Conservation (phyloP, 78 protist species). For the Dictyostelium purpureum region DNA sequence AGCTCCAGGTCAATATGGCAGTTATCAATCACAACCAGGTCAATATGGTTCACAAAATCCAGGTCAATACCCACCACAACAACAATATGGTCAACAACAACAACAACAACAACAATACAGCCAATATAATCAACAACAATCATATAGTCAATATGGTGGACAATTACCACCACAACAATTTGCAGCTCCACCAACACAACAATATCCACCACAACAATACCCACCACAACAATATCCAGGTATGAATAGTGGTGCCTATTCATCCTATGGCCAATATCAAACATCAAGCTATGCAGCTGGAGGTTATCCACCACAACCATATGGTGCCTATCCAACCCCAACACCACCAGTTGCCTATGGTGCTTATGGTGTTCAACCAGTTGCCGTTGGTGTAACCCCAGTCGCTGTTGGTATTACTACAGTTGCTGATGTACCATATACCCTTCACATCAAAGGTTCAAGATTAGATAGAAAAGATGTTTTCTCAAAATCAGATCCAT, state of each 20-base stretch:
- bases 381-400: neutral
- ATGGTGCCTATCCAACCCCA: neutral
- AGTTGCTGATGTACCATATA: conserved; percentile 24
- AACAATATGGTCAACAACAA: neutral
- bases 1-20: neutral
- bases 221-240: conserved; percentile 9
- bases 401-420: neutral
- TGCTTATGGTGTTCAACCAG: neutral
- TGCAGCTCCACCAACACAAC: conserved; percentile 10
- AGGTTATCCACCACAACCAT: neutral
- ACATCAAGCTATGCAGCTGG: neutral
- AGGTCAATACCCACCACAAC: conserved; percentile 47
- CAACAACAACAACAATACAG: conserved; percentile 4
- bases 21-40: conserved; percentile 15
- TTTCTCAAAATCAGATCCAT: conserved; percentile 71
- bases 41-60: neutral
- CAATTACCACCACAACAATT: conserved; percentile 24
- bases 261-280: conserved; percentile 4
- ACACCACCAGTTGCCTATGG: conserved; percentile 1
- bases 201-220: conserved; percentile 32
- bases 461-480: conserved; percentile 58
- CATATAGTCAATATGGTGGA: neutral
- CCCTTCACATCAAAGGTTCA: conserved; percentile 43
- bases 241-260: conserved; percentile 4
- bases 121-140: conserved; percentile 6